Percentiles rank a stretch among this genome's conserved stretches.
Evolutionary conservation across 169 alveolate species (phyloP).

Genomic region (Eimeria tenella): DNA sequence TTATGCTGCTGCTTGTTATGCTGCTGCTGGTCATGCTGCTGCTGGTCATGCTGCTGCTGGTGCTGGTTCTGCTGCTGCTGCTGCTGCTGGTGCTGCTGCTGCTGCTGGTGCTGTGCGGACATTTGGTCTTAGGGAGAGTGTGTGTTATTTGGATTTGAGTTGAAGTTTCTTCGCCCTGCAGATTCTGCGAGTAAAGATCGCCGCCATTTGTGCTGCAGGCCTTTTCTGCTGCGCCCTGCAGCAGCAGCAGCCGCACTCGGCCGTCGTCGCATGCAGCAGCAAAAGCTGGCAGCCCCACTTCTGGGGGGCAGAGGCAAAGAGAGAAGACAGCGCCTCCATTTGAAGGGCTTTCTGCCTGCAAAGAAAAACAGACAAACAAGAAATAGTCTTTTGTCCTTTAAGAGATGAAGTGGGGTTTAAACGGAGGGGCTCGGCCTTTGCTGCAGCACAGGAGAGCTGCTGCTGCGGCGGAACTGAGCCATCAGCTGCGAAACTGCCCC

Average conservation of each 20-base stretch:
- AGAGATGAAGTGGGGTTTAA: too few relatives aligned
- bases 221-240: slow-evolving; percentile 47
- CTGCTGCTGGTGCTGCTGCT: too few relatives aligned
- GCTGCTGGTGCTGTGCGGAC: neutral
- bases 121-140: slow-evolving; percentile 57
- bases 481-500: too few relatives aligned
- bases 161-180: neutral
- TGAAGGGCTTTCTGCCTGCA: slow-evolving; percentile 67
- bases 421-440: neutral
- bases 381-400: too few relatives aligned
- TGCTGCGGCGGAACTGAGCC: too few relatives aligned
- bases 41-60: too few relatives aligned
- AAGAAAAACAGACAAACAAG: neutral
- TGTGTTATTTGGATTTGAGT: slow-evolving; percentile 15
- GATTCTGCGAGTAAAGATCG: neutral
- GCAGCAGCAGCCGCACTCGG: slow-evolving; percentile 73
- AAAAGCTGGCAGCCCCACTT: slow-evolving; percentile 15
- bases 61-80: too few relatives aligned
- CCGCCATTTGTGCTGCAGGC: slow-evolving; percentile 11
- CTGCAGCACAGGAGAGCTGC: neutral
- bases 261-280: slow-evolving; percentile 81
- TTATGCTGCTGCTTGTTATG: too few relatives aligned
- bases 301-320: slow-evolving; percentile 50
- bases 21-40: too few relatives aligned
- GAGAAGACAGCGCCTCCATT: slow-evolving; percentile 76